Evolutionary conservation across 352 stramenopile genomes (phyloP).

Genomic region (Heterotrichella gracilis): DNA sequence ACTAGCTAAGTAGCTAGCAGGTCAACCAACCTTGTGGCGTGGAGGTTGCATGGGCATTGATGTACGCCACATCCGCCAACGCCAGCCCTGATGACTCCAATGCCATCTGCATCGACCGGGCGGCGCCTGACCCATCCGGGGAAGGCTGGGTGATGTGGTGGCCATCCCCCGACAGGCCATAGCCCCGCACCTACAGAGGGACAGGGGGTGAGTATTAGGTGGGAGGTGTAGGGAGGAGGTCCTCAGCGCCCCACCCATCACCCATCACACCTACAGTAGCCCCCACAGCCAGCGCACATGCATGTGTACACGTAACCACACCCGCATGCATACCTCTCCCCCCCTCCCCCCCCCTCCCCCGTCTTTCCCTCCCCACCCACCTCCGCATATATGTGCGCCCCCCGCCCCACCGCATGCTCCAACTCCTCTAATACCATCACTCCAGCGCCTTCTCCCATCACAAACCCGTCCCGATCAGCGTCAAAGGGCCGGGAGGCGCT

Average conservation of each 20-base stretch:
- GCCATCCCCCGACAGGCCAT: constrained; percentile 66
- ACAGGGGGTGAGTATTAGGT: too few relatives aligned
- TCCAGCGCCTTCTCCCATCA: constrained; percentile 61
- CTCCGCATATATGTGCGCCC: constrained; percentile 58
- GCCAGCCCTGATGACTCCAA: constrained; percentile 35
- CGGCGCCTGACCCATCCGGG: constrained; percentile 29
- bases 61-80: constrained; percentile 58
- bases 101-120: constrained; percentile 52
- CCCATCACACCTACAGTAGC: constrained; percentile 12
- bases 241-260: background rate
- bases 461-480: constrained; percentile 60
- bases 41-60: constrained; percentile 89
- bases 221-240: too few relatives aligned
- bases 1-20: constrained; percentile 12
- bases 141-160: constrained; percentile 48
- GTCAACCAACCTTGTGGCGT: too few relatives aligned
- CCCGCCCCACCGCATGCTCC: constrained; percentile 53
- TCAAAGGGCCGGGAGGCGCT: constrained; percentile 73
- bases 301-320: background rate
- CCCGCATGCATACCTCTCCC: background rate
- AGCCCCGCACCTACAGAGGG: constrained; percentile 53
- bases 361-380: constrained; percentile 61
- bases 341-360: too few relatives aligned
- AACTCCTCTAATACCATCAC: constrained; percentile 47
- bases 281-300: background rate